phyloP scores from a whole-genome alignment of 768 basidiomycete genomes.

The Cystofilobasidium bisporidii region DNA sequence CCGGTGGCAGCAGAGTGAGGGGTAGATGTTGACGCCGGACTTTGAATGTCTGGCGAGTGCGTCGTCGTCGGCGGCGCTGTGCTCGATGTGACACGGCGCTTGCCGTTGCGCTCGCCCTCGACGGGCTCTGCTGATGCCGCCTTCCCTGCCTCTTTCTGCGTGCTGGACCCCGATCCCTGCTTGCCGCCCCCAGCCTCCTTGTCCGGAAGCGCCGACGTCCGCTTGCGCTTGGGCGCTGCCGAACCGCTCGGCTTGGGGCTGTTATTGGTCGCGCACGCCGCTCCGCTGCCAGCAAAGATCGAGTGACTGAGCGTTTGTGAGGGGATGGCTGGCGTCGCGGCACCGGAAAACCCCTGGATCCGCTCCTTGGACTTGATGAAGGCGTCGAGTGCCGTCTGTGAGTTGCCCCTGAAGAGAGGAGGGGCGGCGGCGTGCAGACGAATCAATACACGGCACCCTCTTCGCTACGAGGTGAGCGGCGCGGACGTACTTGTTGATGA shows the following conservation, averaged over 20 bases:
- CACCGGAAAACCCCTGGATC: conserved; percentile 8
- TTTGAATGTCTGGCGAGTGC: background rate
- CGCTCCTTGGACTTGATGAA: conserved; percentile 24
- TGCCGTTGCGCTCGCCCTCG: background rate
- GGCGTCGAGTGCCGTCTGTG: conserved; percentile 23
- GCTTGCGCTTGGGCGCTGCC: conserved; percentile 12
- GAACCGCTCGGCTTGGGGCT: background rate
- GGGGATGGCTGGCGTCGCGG: conserved; percentile 1
- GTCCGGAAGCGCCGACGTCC: background rate
- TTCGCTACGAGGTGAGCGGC: background rate
- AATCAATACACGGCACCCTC: background rate
- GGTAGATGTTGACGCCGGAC: background rate
- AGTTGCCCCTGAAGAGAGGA: conserved; percentile 5
- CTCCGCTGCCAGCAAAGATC: background rate
- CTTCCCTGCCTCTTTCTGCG: background rate
- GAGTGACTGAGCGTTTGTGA: conserved; percentile 8
- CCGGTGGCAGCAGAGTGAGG: background rate
- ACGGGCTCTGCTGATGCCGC: background rate
- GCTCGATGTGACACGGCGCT: background rate
- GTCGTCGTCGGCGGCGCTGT: background rate
- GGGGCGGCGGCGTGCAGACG: background rate
- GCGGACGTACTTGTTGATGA: conserved; percentile 12
- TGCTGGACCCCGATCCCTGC: background rate
- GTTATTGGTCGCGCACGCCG: background rate
- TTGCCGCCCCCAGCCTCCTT: background rate